Evolutionary conservation across 2,329 filamentous ascomycete genomes (phyloP).

Genomic region (Cordyceps fumosorosea): DNA sequence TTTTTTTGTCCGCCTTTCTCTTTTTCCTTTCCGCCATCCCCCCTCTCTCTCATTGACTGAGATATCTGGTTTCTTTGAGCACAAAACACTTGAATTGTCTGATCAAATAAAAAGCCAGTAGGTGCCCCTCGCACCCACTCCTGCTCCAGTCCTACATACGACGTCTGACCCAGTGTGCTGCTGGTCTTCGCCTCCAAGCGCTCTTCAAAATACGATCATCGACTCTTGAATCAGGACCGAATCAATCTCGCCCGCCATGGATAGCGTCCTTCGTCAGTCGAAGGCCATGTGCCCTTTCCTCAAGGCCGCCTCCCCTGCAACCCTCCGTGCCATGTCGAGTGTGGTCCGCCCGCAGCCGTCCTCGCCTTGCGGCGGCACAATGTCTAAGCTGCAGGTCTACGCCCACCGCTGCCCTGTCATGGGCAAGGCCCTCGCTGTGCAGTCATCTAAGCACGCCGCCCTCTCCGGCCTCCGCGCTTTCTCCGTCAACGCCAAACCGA

Average conservation of each 20-base stretch:
- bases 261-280: constrained; percentile 89
- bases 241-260: constrained; percentile 54
- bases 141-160: not conserved
- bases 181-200: not conserved
- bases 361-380: constrained; percentile 79
- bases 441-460: constrained; percentile 53
- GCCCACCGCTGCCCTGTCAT: constrained; percentile 96
- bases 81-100: not conserved
- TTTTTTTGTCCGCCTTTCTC: not conserved
- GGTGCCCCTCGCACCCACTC: not conserved
- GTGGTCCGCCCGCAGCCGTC: constrained; percentile 49
- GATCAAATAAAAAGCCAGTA: constrained; percentile 3
- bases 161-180: not conserved
- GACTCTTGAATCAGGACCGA: not conserved
- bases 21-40: not conserved
- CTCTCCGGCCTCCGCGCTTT: constrained; percentile 45
- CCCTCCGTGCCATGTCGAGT: constrained; percentile 81
- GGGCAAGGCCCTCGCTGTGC: constrained; percentile 92
- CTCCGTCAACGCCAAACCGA: constrained; percentile 43
- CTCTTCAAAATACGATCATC: not conserved
- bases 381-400: constrained; percentile 93
- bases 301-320: constrained; percentile 86
- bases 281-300: constrained; percentile 96
- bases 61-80: not conserved
- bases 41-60: not conserved